Conservation (phyloP, 495 filamentous ascomycete genomes). For the Chaetomium fimeti region DNA sequence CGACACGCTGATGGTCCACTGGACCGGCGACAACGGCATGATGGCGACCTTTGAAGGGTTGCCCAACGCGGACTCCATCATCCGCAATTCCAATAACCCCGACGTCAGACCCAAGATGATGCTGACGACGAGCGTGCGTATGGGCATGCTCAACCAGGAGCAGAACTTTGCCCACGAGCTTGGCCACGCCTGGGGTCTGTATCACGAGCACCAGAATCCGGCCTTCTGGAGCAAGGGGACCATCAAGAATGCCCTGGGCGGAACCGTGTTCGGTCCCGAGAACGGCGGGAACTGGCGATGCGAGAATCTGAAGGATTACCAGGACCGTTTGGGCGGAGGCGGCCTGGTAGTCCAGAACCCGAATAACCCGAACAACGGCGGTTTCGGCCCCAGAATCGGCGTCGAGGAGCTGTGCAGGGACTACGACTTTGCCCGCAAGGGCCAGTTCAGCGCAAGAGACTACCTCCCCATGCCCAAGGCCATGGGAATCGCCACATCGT, state of each 20-base stretch:
- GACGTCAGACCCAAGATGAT: constrained; percentile 1
- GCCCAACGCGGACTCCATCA: background rate
- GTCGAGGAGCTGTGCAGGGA: constrained; percentile 5
- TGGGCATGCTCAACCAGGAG: constrained; percentile 18
- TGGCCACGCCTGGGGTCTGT: constrained; percentile 26
- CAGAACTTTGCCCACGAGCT: constrained; percentile 26
- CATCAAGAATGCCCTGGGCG: background rate
- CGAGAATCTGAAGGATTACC: constrained; percentile 17
- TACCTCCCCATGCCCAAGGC: constrained; percentile 16
- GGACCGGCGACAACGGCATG: constrained; percentile 11
- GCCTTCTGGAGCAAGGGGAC: constrained; percentile 9
- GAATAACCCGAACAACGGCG: background rate
- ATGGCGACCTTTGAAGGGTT: constrained; percentile 4
- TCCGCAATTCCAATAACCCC: background rate
- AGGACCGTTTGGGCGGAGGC: background rate
- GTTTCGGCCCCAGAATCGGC: background rate
- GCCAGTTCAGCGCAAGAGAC: constrained; percentile 13
- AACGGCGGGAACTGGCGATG: constrained; percentile 11
- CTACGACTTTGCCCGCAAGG: background rate
- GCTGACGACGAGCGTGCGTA: background rate
- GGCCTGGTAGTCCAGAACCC: background rate
- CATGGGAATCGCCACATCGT: background rate
- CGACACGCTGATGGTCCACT: background rate
- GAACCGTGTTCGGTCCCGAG: background rate
- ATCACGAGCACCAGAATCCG: constrained; percentile 27